Base-by-base conservation (phyloP, 495 filamentous ascomycete genomes). In the Trichodelitschia bisporula region DNA sequence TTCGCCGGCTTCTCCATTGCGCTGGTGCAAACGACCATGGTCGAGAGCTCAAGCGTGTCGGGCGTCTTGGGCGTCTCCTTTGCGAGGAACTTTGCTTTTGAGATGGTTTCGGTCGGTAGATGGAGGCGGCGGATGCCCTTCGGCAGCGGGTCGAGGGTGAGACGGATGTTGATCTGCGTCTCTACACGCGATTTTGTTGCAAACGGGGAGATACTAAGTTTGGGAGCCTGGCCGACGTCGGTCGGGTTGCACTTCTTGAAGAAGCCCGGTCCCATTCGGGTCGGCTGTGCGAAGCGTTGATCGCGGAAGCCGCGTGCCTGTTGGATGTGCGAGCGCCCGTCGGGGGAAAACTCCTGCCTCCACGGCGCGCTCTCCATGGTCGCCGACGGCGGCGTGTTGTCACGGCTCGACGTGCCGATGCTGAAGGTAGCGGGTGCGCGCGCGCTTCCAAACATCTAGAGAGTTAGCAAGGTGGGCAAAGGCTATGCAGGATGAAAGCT, bases 141-240 rank as follows among this genome's bases (percentile, higher is more conserved):
- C 1, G 83, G 83, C 28, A 82, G 51, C 8, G 72, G 66, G 30
- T 61, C 65, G 4, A 93, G 52, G 2, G 69, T 74, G 37, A 93
- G 55, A 38, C 64, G 66, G 36, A 92, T 72, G 2, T 69, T 67
- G 35, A 92, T 90, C 44, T 95, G 84, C 0, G 84, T 95, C 54
- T 95, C 84, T 12, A 95, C 84, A 5, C 84, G 66, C 12, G 83
- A 90, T 50, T 93, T 95, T 33, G 63, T 45, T 6, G 71, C 66
- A 2, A 69, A 71, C 2, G 69, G 66, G 36, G 72, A 64, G 28
- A 79, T 58, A 25, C 40, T 28, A 4, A 42, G 26, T 25, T 29
- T 14, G 24, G 4, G 27, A 5, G 31, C 19, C 9, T n/a, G 12
- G 4, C n/a, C 28, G 4, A n/a, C 15, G 26, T 11, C 12, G 3